A percentile compares a stretch with the other conserved stretches of the same genome.
phyloP scores from a whole-genome alignment of 2,329 filamentous ascomycete species.

The Fusarium sulawesiense region DNA sequence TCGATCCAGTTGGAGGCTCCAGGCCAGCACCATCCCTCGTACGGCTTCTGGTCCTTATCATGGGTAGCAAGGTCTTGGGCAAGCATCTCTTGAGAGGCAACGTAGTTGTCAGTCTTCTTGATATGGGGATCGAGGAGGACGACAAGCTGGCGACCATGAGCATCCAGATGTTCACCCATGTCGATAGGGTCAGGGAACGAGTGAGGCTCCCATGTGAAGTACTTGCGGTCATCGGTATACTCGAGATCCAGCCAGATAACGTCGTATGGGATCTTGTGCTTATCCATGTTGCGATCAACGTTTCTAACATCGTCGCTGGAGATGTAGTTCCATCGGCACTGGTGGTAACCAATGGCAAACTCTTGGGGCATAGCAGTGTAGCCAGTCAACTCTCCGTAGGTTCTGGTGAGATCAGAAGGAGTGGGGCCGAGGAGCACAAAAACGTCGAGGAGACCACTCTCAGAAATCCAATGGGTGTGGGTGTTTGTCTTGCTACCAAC shows the following conservation, averaged over 20 bases:
- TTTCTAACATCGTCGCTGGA: conserved; percentile 97
- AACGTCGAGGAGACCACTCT: conserved; percentile 87
- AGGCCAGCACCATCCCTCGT: conserved; percentile 99
- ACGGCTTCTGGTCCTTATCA: conserved; percentile 89
- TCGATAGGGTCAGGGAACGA: conserved; percentile 86
- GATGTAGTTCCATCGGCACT: conserved; percentile 99
- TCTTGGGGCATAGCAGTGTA: conserved; percentile 91
- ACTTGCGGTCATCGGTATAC: conserved; percentile 96
- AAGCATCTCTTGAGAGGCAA: conserved; percentile 82
- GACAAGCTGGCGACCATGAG: conserved; percentile 88
- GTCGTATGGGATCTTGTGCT: conserved; percentile 94
- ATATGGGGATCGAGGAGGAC: conserved; percentile 97
- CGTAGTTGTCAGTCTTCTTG: conserved; percentile 87
- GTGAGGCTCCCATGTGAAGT: conserved; percentile 95
- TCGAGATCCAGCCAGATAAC: conserved; percentile 99
- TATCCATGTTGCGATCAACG: conserved; percentile 96
- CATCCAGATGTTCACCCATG: conserved; percentile 90
- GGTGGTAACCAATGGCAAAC: conserved; percentile 93
- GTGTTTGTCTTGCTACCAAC: conserved; percentile 77
- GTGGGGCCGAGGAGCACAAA: conserved; percentile 95
- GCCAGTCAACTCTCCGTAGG: conserved; percentile 90
- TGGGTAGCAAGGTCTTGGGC: conserved; percentile 85
- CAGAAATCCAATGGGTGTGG: conserved; percentile 96
- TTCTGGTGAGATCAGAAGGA: conserved; percentile 82
- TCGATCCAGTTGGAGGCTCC: conserved; percentile 97